These are phyloP conservation scores for Blastobotrys indianensis DNA, from an alignment of 1,139 yeast genomes.

Conservation along the genomic window DNA sequence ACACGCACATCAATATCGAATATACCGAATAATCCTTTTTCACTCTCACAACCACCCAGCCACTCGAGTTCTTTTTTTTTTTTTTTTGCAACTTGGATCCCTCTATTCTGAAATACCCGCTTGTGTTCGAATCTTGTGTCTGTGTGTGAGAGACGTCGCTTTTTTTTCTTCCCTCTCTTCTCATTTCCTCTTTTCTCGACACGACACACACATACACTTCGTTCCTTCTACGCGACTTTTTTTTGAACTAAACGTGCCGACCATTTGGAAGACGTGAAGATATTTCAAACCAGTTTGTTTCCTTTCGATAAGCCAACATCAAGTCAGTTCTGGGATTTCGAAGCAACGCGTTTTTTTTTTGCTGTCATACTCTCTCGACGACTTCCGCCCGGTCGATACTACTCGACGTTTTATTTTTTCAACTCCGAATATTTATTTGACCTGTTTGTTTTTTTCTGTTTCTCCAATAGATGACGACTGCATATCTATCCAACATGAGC, in stretches of 20 bases:
- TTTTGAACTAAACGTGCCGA: neutral
- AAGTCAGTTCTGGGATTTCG: no score
- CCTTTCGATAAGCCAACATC: no score
- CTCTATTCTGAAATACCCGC: no score
- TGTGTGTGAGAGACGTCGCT: no score
- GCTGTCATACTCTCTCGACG: neutral
- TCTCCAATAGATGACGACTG: neutral
- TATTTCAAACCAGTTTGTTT: no score
- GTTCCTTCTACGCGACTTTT: conserved; percentile 1
- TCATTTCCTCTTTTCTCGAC: neutral
- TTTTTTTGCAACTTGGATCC: no score
- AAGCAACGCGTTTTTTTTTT: conserved; percentile 2
- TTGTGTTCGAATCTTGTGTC: no score
- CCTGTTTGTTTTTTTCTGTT: neutral
- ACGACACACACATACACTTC: no score
- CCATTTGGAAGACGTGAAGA: no score
- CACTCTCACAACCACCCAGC: no score
- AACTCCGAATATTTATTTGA: neutral
- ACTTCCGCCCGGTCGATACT: neutral
- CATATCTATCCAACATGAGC: neutral
- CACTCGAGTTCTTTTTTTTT: conserved; percentile 1
- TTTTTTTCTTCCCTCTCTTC: neutral
- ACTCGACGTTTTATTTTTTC: no score
- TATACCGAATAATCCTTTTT: neutral
- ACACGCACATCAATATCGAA: no score